A percentile compares a stretch with the other conserved stretches of the same genome.
phyloP scores from a whole-genome alignment of 192 early-diverging fungal species.

The Allomyces arbusculus region DNA sequence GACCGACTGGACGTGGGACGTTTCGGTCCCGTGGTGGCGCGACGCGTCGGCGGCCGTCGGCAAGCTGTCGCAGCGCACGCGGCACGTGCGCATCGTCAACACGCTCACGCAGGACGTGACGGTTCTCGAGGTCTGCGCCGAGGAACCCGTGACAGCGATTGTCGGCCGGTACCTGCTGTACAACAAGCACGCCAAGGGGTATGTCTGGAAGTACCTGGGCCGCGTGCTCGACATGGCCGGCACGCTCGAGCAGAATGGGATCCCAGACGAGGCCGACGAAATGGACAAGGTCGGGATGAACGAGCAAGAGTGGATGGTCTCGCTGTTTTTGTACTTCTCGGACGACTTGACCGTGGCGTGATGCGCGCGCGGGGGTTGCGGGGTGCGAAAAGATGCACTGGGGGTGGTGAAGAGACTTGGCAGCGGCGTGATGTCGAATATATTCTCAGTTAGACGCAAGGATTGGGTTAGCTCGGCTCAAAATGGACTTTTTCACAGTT shows the following conservation, averaged over 20 bases:
- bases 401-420: too few species aligned
- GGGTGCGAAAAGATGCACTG: too few species aligned
- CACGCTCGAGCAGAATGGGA: conserved; percentile 32
- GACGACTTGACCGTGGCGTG: conserved; percentile 9
- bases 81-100: conserved; percentile 29
- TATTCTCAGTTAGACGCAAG: too few species aligned
- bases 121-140: conserved; percentile 27
- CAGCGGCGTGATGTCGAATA: too few species aligned
- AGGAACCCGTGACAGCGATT: conserved; percentile 28
- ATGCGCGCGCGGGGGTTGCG: neutral
- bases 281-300: conserved; percentile 28
- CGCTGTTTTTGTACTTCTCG: conserved; percentile 31
- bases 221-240: conserved; percentile 26
- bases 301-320: conserved; percentile 28
- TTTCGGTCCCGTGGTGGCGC: conserved; percentile 27
- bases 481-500: too few species aligned
- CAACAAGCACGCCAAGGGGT: conserved; percentile 35
- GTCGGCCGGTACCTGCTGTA: conserved; percentile 26
- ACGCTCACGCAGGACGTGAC: conserved; percentile 33
- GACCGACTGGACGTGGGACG: neutral
- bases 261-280: conserved; percentile 19
- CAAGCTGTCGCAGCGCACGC: conserved; percentile 19
- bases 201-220: conserved; percentile 41
- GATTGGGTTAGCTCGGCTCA: too few species aligned
- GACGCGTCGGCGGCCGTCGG: conserved; percentile 12